Evolutionary conservation across 495 filamentous ascomycete genomes (phyloP), one percentile per base, ranked within the genome.

Genomic region (Podospora pseudocomata): DNA sequence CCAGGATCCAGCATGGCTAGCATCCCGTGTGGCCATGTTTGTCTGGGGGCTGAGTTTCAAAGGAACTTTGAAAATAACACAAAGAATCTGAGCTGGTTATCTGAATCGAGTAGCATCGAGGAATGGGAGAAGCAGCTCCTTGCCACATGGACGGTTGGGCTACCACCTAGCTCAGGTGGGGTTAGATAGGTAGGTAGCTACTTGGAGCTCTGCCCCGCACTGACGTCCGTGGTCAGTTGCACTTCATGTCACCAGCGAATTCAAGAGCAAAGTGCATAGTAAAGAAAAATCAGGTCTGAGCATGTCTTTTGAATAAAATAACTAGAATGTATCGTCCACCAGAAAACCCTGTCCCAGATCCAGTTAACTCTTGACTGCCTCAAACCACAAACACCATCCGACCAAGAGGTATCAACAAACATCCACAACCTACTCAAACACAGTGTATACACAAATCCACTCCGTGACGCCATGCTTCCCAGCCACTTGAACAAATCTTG

Each of bases 1-100:
- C 95, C 96, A 99, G 44, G 80, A 81, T 53, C 77, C 74, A 5
- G 86, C 86, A 66, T 88, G 86, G 67, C 83, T 86, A 15, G 94
- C 91, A 66, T 84, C 79, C 73, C 94, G 85, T 63, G 85, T 86
- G 57, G 68, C 68, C 72, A 74, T 77, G 0, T 19, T 19, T 68
- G 64, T 49, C 69, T 61, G 19, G 23, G 19, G 7, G 27, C 23
- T 23, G 23, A 23, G 19, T 39, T 6, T 39, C 20, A 32, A 26
- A 18, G 15, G 20, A 49, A 49, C 1, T 13, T 49, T 6, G 2
- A 49, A 11, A 49, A 5, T 11, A 13, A 49, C 6, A 49, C 39
- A 49, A 49, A 49, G 39, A 49, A 3, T 49, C 13, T 11, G 39
- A 49, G 15, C 39, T 16, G 39, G 15, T 49, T 49, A 11, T 13